These are phyloP conservation scores for Aspergillus taichungensis DNA, from an alignment of 495 filamentous ascomycete genomes.

Conservation along the genomic window DNA sequence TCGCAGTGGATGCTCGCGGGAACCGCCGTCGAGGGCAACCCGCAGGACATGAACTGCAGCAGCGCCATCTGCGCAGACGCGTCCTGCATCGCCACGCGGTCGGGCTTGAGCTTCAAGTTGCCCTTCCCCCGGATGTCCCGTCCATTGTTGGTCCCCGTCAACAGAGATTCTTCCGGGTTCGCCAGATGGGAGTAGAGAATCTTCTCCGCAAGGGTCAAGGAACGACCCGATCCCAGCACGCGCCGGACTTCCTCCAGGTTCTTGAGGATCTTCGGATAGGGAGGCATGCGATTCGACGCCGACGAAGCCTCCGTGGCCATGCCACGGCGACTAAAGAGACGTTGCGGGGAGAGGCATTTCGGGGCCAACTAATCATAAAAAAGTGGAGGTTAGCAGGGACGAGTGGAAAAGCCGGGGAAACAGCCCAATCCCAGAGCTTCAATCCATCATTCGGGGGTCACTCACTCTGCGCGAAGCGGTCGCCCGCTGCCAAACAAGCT, in stretches of 20 bases:
- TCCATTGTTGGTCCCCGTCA: slow-evolving; percentile 73
- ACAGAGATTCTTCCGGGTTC: slow-evolving; percentile 74
- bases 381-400: slow-evolving; percentile 1
- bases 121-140: slow-evolving; percentile 71
- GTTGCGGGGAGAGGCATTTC: slow-evolving; percentile 18
- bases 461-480: slow-evolving; percentile 25
- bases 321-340: slow-evolving; percentile 13
- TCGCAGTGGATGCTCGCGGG: slow-evolving; percentile 98
- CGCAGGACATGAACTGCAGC: slow-evolving; percentile 97
- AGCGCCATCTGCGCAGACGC: slow-evolving; percentile 97
- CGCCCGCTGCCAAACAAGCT: slow-evolving; percentile 26
- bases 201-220: slow-evolving; percentile 89
- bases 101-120: slow-evolving; percentile 95
- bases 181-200: slow-evolving; percentile 94
- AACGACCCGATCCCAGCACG: slow-evolving; percentile 55
- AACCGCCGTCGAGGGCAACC: slow-evolving; percentile 82
- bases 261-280: slow-evolving; percentile 53
- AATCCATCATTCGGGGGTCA: slow-evolving; percentile 1
- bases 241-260: slow-evolving; percentile 58
- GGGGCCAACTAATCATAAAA: slow-evolving; percentile 13
- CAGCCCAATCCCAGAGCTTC: too few species aligned
- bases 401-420: background rate
- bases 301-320: slow-evolving; percentile 29
- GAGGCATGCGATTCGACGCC: slow-evolving; percentile 44
- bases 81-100: slow-evolving; percentile 98